Conservation (phyloP, 768 basidiomycete genomes). For the Lentinula sp. region DNA sequence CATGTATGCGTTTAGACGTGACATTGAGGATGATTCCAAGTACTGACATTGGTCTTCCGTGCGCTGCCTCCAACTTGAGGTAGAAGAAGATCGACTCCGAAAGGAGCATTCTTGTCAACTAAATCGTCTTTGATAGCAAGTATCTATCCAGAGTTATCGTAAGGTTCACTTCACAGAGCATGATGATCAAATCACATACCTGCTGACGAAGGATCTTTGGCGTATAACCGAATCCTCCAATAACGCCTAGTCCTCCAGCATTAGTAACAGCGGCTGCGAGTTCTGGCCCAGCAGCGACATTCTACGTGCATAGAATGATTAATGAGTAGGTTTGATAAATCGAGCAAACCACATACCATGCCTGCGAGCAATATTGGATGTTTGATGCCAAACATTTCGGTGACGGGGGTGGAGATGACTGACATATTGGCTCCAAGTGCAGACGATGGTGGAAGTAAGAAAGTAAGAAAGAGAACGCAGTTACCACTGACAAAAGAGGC, state of each 20-base stretch:
- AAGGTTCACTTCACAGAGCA: background rate
- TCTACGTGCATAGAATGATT: slow-evolving; percentile 24
- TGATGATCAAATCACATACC: slow-evolving; percentile 30
- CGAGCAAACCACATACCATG: slow-evolving; percentile 26
- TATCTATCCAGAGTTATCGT: slow-evolving; percentile 41
- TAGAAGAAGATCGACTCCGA: slow-evolving; percentile 87
- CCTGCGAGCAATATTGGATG: slow-evolving; percentile 85
- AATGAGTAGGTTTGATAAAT: slow-evolving; percentile 13
- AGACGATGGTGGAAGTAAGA: background rate
- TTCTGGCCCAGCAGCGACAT: slow-evolving; percentile 69
- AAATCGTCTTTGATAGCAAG: slow-evolving; percentile 66
- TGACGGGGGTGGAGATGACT: slow-evolving; percentile 76
- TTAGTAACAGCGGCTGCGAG: slow-evolving; percentile 93
- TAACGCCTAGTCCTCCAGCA: slow-evolving; percentile 56
- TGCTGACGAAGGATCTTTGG: slow-evolving; percentile 75
- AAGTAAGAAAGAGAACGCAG: background rate
- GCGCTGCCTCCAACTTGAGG: slow-evolving; percentile 85
- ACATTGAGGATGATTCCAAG: background rate
- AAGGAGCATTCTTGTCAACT: slow-evolving; percentile 70
- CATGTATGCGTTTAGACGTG: background rate
- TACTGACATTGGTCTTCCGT: slow-evolving; percentile 80
- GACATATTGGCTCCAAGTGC: slow-evolving; percentile 33
- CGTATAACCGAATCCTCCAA: slow-evolving; percentile 86
- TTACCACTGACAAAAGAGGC: background rate
- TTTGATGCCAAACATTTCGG: slow-evolving; percentile 81